Evolutionary conservation across 345 rosid species (phyloP).

Genomic region (Brassica nigra): DNA sequence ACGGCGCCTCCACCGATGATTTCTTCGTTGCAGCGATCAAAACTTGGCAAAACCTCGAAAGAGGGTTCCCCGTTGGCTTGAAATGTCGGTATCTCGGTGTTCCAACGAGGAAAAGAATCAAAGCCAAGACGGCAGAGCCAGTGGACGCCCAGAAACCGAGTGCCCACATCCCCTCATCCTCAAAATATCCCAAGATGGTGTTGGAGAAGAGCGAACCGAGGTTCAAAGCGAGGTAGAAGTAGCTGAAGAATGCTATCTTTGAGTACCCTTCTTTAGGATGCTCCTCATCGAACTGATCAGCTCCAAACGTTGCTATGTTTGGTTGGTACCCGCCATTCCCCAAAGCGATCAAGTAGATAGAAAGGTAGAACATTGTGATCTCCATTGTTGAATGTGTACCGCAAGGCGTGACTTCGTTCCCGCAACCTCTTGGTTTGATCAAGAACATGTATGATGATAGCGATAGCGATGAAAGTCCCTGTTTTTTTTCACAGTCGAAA

Average conservation of each 20-base stretch:
- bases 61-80: slow-evolving; percentile 87
- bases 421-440: slow-evolving; percentile 83
- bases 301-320: slow-evolving; percentile 90
- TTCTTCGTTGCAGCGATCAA: slow-evolving; percentile 77
- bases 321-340: slow-evolving; percentile 99
- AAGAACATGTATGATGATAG: slow-evolving; percentile 76
- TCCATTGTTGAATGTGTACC: slow-evolving; percentile 70
- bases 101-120: slow-evolving; percentile 77
- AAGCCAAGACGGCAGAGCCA: slow-evolving; percentile 77
- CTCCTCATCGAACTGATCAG: slow-evolving; percentile 95
- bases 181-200: slow-evolving; percentile 85
- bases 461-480: slow-evolving; percentile 81
- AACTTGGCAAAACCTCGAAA: slow-evolving; percentile 84
- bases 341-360: slow-evolving; percentile 82
- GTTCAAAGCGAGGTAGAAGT: slow-evolving; percentile 93
- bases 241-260: slow-evolving; percentile 94
- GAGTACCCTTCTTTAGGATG: slow-evolving; percentile 82
- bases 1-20: slow-evolving; percentile 52
- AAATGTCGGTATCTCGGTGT: slow-evolving; percentile 77
- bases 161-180: slow-evolving; percentile 94
- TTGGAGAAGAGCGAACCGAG: slow-evolving; percentile 96
- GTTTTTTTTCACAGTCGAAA: slow-evolving; percentile 23
- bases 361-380: slow-evolving; percentile 76
- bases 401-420: slow-evolving; percentile 64
- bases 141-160: slow-evolving; percentile 94